Percentiles rank a stretch among this genome's conserved stretches.
Conservation (phyloP, 805 yeast genomes). For the Suhomyces prunicola region DNA sequence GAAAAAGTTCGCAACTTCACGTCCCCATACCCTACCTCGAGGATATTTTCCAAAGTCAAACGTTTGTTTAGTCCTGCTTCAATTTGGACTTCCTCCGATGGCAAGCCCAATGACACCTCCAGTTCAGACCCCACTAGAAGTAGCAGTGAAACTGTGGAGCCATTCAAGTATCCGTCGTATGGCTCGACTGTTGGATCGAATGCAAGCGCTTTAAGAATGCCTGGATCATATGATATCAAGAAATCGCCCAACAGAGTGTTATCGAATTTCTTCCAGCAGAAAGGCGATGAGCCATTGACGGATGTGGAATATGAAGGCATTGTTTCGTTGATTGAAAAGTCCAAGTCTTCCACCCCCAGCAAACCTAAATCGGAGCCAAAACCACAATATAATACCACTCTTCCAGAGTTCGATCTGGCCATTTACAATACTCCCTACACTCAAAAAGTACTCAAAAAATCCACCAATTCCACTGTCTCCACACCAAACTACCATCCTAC, state of each 20-base stretch:
- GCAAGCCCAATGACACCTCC: background rate
- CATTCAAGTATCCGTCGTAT: slow-evolving; percentile 2
- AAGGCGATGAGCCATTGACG: slow-evolving; percentile 71
- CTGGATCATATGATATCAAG: slow-evolving; percentile 8
- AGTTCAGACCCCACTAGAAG: background rate
- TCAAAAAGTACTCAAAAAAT: slow-evolving; percentile 27
- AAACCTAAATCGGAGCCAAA: background rate
- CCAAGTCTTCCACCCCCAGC: slow-evolving; percentile 1
- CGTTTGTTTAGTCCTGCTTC: slow-evolving; percentile 17
- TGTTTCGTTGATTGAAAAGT: slow-evolving; percentile 44
- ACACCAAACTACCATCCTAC: slow-evolving; percentile 40
- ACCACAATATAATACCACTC: background rate
- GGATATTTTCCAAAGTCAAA: slow-evolving; percentile 27
- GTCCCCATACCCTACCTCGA: slow-evolving; percentile 22
- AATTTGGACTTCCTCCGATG: background rate
- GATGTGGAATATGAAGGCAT: slow-evolving; percentile 84
- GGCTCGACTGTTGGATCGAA: background rate
- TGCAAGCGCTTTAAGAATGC: slow-evolving; percentile 6
- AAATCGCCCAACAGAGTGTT: slow-evolving; percentile 49
- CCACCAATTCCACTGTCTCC: slow-evolving; percentile 18
- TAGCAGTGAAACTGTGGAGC: background rate
- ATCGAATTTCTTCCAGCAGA: slow-evolving; percentile 65
- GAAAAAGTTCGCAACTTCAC: slow-evolving; percentile 19
- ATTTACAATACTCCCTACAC: slow-evolving; percentile 24
- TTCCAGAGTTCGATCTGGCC: background rate